Base-by-base conservation (phyloP, 371 early-diverging fungal species). In the Thermomucor indicae-seudaticae region DNA sequence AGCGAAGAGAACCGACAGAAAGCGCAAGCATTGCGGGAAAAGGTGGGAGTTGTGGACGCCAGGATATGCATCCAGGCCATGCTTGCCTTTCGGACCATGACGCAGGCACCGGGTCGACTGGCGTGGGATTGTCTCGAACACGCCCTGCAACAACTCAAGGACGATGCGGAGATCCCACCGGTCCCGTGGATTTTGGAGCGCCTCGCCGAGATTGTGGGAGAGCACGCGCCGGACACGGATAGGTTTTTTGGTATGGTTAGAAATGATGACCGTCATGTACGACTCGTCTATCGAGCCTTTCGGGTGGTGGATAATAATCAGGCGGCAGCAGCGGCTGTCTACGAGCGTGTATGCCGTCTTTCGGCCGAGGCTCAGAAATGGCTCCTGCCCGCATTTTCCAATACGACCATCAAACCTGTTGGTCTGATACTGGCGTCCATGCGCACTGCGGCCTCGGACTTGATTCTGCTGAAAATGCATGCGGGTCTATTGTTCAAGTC, bases 31-130 rank as follows among this genome's bases (percentile, higher is more conserved):
- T 22, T 48, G 7, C 29, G 47, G 19, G 51, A 39, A 23, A 30
- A 38, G 4, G n/a, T n/a, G n/a, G n/a, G n/a, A n/a, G 40, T 39
- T 19, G 53, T 63, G 7, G 63, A 63, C 45, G 24, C 58, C 2
- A 43, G 55, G 6, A 47, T 63, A 11, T 57, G 63, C 25, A 42
- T 53, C 6, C 55, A 63, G 22, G 49, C 47, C 12, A 14, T 58
- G 24, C 39, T 55, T 10, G 49, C 51, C 23, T 34, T 51, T 11
- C 47, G 41, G 14, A 49, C 32, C 6, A 43, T 61, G 12, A 27
- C 17, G 20, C 41, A 14, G 19, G 25, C 37, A 39, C 43, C 25
- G 28, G 31, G 27, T 30, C 12, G n/a, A 46, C 43, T 31, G 6
- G 34, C 24, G 2, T 51, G 51, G 55, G 40, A 43, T 3, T 54